Evolutionary conservation across 129 eudicot species (phyloP), one percentile per base, ranked within the genome.

Genomic region (Arctium minus): DNA sequence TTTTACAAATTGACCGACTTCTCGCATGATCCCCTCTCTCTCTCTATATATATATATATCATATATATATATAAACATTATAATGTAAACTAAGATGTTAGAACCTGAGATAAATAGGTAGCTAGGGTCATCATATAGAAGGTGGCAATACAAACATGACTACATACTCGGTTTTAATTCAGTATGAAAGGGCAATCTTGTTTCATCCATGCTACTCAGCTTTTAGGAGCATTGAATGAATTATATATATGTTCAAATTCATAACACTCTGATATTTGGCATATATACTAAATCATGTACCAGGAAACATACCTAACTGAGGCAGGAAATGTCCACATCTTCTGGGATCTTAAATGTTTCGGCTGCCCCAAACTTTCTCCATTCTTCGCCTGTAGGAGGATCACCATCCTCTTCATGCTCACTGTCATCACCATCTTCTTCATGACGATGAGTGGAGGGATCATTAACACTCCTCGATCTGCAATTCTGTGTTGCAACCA

Each of bases 361-460:
- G 0, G 99, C 98, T 2, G 99, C 99, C 64, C 99, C 99, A 82
- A 96, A 93, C 74, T 91, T 96, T 75, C 92, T 90, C 88, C 86
- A 50, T 78, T 88, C 97, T 60, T 90, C 97, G 13, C 89, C 92
- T 7, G n/a, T 82, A 6, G 69, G 84, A 33, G 89, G 72, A 67
- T 31, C 78, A 18, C 80, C 84, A 17, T 85, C 92, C 6, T 80
- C 88, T 10, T 78, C 93, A 27, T 78, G 74, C 22, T 89, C 90
- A 62, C 82, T 82, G 11, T 75, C 88, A 33, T 74, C 88, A 1
- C 86, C 88, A 12, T 82, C 88, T 31, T 53, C 97, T 27, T 81
- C 93, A 31, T 85, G 84, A 29, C n/a, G 64, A 7, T 86, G 84
- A 69, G 82, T 60, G 2, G 86, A 74, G 18, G 92, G 89, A 46